Evolutionary conservation across 169 alveolate genomes (phyloP), one percentile per base, ranked within the genome.

Genomic region (Plasmodium adleri): DNA sequence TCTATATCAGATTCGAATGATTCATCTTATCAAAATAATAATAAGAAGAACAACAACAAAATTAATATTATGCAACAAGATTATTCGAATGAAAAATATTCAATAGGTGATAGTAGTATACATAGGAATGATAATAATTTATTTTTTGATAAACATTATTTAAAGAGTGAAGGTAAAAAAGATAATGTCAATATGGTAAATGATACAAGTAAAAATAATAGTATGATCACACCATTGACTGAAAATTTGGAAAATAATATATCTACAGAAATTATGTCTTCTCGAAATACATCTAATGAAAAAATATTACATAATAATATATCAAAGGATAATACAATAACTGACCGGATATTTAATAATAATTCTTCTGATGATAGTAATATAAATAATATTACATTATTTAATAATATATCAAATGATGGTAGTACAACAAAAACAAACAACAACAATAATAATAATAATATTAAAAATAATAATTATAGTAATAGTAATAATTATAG

Each of bases 181-280:
- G 17, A 54, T 17, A 13, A 54, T 13, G 63, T 54, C 0, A 54
- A 54, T 54, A 12, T 54, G 15, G 5, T 54, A 17, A n/a, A 0
- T 8, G 9, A 5, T 8, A 17, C 6, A 54, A 54, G 0, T 54
- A 54, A 54, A 39, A 39, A 39, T 39, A 39, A 39, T 39, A 39
- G 47, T 39, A 39, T 2, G 9, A 5, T 39, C 9, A 20, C 58
- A 0, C 63, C 15, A 1, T 17, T 54, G 20, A 54, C 17, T 9
- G 63, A n/a, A 54, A 54, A 17, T 4, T 54, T 54, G 9, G 28
- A 62, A 10, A 24, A 74, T 5, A 60, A 60, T 3, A 1, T 43
- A 49, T 66, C 89, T 32, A 39, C 24, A 45, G 89, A 64, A 76
- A 58, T 76, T 64, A 64, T 50, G 13, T 76, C 76, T n/a, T 49